Evolutionary conservation across 2,329 filamentous ascomycete genomes (phyloP), one percentile per base, ranked within the genome.

Genomic region (Leptographium flavum): DNA sequence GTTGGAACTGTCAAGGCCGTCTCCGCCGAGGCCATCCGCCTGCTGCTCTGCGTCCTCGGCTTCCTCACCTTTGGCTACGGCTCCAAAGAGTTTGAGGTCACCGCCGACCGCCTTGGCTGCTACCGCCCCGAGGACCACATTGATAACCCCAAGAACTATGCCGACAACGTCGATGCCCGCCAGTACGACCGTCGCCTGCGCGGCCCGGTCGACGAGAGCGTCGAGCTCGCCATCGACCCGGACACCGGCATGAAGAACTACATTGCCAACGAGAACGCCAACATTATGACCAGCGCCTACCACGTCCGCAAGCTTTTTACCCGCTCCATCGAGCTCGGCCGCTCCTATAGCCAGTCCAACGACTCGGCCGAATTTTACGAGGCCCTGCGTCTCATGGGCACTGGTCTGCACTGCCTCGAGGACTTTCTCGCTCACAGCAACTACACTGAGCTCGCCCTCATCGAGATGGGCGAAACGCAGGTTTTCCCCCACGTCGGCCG

Each of bases 341-440:
- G 86, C 48, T 72, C 71, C 39, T 94, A 90, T 61, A 71, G 69
- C 47, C 66, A 71, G 32, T 76, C 69, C 52, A 68, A 76, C 46
- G 75, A 81, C 54, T 78, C 86, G 58, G 73, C 71, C n/a, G 87
- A 94, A 56, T 73, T 93, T 27, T 80, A 92, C 59, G 90, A 95
- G 64, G 83, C 87, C 45, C 74, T 95, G 40, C 79, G 88, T 45
- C 71, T 94, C 17, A 68, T 95, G 50, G 90, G 90, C 47, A 94
- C 87, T 47, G 88, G 82, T 31, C 74, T 87, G 46, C 90, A 96
- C 66, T 94, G 87, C 59, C 66, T 95, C 27, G 6, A 9, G 76
- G 88, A 95, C 59, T 96, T 81, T 66, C 81, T 87, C 45, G 90
- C 88, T 15, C 90, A 95, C 65, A 93, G 86, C 60, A 95, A 95